Percentiles rank a stretch among this genome's conserved stretches.
Evolutionary conservation across 257 asterid genomes (phyloP).

Genomic region (Thymus quinquecostatus): DNA sequence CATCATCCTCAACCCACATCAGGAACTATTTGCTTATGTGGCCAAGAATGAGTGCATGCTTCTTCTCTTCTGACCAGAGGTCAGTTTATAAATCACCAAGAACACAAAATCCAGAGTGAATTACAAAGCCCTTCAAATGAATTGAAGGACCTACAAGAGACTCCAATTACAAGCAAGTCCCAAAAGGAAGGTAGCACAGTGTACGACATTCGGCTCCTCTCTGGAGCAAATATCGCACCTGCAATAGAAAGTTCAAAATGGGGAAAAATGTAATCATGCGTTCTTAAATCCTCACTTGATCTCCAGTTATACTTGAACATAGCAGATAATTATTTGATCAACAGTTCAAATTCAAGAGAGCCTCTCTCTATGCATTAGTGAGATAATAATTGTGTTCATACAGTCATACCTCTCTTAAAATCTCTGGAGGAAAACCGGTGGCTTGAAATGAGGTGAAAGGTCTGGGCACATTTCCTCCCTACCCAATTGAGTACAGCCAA

Average conservation of each 20-base stretch:
- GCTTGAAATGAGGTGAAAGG: constrained; percentile 76
- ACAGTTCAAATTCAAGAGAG: constrained; percentile 30
- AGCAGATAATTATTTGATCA: constrained; percentile 22
- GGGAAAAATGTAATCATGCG: constrained; percentile 39
- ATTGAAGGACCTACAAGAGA: constrained; percentile 61
- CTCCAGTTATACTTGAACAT: constrained; percentile 46
- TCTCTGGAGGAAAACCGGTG: constrained; percentile 78
- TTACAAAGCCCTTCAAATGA: constrained; percentile 62
- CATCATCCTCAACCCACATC: constrained; percentile 53
- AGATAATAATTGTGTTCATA: constrained; percentile 38
- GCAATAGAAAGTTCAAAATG: constrained; percentile 51
- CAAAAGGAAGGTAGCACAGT: constrained; percentile 57
- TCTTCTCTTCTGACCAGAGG: constrained; percentile 60
- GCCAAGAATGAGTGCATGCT: constrained; percentile 60
- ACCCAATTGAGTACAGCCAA: constrained; percentile 28
- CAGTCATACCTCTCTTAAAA: constrained; percentile 85
- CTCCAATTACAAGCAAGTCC: constrained; percentile 58
- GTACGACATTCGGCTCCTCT: constrained; percentile 96
- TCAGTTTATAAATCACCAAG: constrained; percentile 56
- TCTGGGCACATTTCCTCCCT: constrained; percentile 83
- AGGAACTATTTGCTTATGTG: constrained; percentile 56
- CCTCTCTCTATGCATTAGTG: constrained; percentile 13
- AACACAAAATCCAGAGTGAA: constrained; percentile 52
- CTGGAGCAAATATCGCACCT: constrained; percentile 95
- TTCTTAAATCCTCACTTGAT: constrained; percentile 43